Evolutionary conservation across 495 filamentous ascomycete genomes (phyloP), one percentile per base, ranked within the genome.

Genomic region (Lentithecium fluviatile): DNA sequence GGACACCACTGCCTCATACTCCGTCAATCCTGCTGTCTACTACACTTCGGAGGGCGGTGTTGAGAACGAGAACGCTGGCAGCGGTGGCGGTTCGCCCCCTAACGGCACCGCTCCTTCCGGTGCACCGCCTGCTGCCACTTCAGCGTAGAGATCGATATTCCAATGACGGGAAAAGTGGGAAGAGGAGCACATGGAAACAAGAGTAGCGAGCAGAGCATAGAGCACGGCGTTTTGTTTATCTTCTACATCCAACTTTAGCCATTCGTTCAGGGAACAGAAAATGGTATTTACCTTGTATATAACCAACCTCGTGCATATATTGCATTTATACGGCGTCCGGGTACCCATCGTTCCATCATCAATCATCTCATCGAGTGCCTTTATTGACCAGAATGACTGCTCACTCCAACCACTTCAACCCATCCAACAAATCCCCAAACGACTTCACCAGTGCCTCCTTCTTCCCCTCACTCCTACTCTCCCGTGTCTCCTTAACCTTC

Each of bases 1-100:
- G 63, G 80, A 84, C 58, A 71, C 56, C 12, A 47, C 55, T 25
- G 20, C 47, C 10, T 23, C 50, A 12, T 43, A 46, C 51, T 32
- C 40, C 19, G 40, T 59, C 43, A 61, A 11, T 17, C 25, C 51
- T 36, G 63, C 63, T 26, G 57, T 58, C 23, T 52, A 32, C 13
- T 40, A 17, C 3, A 43, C 45, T 25, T 43, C 38, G 26, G 34
- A 58, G 11, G 63, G 63, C 15, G 63, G 63, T 13, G 52, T 61
- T 50, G 59, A 40, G 15, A 62, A 62, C 26, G 23, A 38, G 4
- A 62, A 66, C 49, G 20, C 51, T 43, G 43, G 32, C 20, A 32
- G 24, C n/a, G 55, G 60, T 20, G 51, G 52, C 12, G 45, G 57
- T 46, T n/a, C 24, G 3, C 52, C 38, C 1, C 53, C 53, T 15